phyloP scores from a whole-genome alignment of 345 rosid genomes.

The Cochlearia excelsa region DNA sequence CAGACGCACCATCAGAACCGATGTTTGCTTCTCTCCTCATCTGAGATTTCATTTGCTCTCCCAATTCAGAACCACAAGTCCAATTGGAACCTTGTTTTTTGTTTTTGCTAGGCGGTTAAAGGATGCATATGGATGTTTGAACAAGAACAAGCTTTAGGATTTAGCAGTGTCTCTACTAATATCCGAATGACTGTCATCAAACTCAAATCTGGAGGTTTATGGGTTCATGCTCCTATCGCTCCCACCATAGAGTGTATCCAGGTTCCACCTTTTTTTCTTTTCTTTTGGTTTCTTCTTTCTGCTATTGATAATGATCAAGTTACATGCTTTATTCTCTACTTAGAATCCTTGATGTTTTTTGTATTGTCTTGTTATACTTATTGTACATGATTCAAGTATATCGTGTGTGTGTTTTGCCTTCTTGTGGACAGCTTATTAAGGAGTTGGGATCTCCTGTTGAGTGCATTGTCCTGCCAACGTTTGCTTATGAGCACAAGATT shows the following conservation, averaged over 20 bases:
- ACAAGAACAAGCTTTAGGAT: slow-evolving; percentile 96
- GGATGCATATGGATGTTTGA: slow-evolving; percentile 92
- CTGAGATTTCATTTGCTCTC: too few relatives aligned
- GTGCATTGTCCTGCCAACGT: slow-evolving; percentile 80
- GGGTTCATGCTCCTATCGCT: slow-evolving; percentile 99
- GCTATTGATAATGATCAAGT: slow-evolving; percentile 6
- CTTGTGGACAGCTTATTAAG: slow-evolving; percentile 61
- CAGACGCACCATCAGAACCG: slow-evolving; percentile 81
- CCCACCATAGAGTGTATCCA: slow-evolving; percentile 93
- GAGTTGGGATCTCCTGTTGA: slow-evolving; percentile 88
- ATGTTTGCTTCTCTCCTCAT: slow-evolving; percentile 44
- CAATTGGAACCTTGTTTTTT: not conserved
- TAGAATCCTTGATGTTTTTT: not conserved
- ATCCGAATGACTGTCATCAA: slow-evolving; percentile 95
- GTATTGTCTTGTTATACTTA: not conserved
- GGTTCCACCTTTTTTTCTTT: slow-evolving; percentile 38
- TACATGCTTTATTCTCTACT: slow-evolving; percentile 18
- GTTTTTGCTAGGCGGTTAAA: slow-evolving; percentile 60
- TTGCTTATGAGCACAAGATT: slow-evolving; percentile 95
- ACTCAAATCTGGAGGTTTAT: slow-evolving; percentile 92
- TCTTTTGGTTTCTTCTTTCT: not conserved
- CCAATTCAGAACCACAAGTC: not conserved
- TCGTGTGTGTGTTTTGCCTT: not conserved
- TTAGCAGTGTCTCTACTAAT: slow-evolving; percentile 94
- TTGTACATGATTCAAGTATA: not conserved